Base-by-base conservation (phyloP, 2,329 filamentous ascomycete genomes). In the Polytolypa hystricis region DNA sequence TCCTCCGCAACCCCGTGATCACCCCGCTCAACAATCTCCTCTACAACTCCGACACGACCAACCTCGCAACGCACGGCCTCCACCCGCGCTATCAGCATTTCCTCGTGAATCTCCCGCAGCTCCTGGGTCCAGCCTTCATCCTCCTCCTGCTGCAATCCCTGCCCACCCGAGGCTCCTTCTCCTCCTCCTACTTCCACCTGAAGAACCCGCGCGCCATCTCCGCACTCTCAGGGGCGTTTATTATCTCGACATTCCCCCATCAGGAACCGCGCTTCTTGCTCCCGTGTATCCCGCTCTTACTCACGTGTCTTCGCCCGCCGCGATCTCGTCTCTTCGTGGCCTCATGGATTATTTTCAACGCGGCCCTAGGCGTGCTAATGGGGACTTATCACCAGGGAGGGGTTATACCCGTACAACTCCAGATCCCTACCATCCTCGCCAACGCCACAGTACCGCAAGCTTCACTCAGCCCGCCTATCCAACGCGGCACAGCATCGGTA, bases 31-130 rank as follows among this genome's bases (percentile, higher is more conserved):
- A 89, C 56, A 86, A 86, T 55, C 66, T 87, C 42, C 60, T 70
- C 39, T 89, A 89, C 62, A 89, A 89, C 58, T 73, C 79, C 12
- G 66, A 72, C 33, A 67, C 75, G 16, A 66, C 70, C 27, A 89
- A 89, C 56, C 69, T 87, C 29, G 79, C 81, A 26, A 65, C 76
- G 45, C 82, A 89, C 62, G 83, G 82, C 33, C 61, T 87, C 10
- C 82, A 89, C 50, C 81, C 82, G 4, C 81, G 76, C 68, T 84
- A 86, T 54, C 81, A 86, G 54, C 82, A 87, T 55, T 56, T 81
- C 19, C 62, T 83, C 30, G 73, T 73, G 41, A 87, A 86, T 51
- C 60, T 86, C 10, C 74, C 81, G 43, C 70, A 81, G 52, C 67
- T 87, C 12, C 67, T 89, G 12, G 83, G 82, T 1, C 83, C 82